Conservation (phyloP, 768 basidiomycete genomes). For the Suillus ampliporus region DNA sequence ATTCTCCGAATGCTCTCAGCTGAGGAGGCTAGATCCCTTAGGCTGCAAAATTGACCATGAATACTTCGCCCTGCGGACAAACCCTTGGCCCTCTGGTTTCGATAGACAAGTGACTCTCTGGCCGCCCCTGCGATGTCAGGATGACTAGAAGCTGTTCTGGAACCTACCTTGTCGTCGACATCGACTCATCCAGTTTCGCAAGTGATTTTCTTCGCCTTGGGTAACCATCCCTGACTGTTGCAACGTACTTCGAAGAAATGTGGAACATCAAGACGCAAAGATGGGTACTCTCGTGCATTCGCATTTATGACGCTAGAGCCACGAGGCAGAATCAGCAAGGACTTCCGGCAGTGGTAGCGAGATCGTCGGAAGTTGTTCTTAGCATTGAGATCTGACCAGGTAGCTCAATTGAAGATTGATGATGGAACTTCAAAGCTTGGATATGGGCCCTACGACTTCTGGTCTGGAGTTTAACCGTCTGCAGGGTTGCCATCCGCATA, state of each 20-base stretch:
- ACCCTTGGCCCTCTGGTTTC: neutral
- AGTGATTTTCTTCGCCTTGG: neutral
- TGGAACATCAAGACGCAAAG: neutral
- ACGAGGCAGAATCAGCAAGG: neutral
- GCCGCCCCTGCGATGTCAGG: neutral
- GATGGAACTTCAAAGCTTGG: neutral
- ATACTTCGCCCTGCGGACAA: neutral
- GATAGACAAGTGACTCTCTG: neutral
- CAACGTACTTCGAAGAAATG: neutral
- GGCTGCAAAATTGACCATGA: neutral
- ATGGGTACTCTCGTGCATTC: neutral
- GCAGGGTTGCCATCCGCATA: neutral
- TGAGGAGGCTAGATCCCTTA: neutral
- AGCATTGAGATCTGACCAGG: neutral
- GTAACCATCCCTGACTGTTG: neutral
- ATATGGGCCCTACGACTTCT: neutral
- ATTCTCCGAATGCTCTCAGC: neutral
- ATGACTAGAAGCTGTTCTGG: neutral
- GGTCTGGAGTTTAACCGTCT: neutral
- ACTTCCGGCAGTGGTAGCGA: neutral
- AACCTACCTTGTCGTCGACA: neutral
- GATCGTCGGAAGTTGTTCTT: neutral
- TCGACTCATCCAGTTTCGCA: neutral
- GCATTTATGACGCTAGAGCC: neutral
- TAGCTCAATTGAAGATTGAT: neutral